Evolutionary conservation across 2,329 filamentous ascomycete species (phyloP).

Genomic region (Akanthomyces muscarius): DNA sequence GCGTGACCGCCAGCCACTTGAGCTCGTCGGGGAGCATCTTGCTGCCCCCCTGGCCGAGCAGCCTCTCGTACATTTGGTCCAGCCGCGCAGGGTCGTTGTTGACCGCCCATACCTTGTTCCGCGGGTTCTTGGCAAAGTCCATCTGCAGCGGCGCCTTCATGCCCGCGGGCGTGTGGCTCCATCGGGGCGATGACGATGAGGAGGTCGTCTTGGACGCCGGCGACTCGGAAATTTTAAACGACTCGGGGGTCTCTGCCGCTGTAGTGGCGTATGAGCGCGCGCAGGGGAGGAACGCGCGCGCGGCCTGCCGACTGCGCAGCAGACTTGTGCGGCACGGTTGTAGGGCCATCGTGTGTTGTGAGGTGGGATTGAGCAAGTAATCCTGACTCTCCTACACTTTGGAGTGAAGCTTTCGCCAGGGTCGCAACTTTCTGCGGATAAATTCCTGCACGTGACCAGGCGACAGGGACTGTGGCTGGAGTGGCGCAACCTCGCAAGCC

Average conservation of each 20-base stretch:
- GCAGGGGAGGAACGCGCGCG: constrained; percentile 3
- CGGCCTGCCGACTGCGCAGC: constrained; percentile 11
- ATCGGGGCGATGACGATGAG: constrained; percentile 48
- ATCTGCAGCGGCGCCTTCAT: constrained; percentile 68
- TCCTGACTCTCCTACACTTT: neutral
- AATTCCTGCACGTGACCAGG: constrained; percentile 15
- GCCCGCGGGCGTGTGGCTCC: constrained; percentile 64
- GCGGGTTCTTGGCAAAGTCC: constrained; percentile 52
- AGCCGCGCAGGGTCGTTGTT: constrained; percentile 72
- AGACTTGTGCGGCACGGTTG: constrained; percentile 16
- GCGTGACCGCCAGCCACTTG: constrained; percentile 95
- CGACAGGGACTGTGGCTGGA: constrained; percentile 1
- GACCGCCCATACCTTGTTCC: constrained; percentile 56
- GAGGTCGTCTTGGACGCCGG: neutral
- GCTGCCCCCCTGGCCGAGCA: constrained; percentile 71
- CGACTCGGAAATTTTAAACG: constrained; percentile 16
- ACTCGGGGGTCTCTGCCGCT: constrained; percentile 14
- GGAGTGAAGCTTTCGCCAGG: neutral
- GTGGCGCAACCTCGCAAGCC: neutral
- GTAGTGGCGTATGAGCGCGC: constrained; percentile 14
- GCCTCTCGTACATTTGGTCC: constrained; percentile 70
- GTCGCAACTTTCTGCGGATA: constrained; percentile 4
- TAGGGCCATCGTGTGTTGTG: constrained; percentile 15
- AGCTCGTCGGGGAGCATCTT: constrained; percentile 79
- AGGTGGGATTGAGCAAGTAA: neutral